phyloP scores from a whole-genome alignment of 371 early-diverging fungal genomes.

The Mucor racemosus region DNA sequence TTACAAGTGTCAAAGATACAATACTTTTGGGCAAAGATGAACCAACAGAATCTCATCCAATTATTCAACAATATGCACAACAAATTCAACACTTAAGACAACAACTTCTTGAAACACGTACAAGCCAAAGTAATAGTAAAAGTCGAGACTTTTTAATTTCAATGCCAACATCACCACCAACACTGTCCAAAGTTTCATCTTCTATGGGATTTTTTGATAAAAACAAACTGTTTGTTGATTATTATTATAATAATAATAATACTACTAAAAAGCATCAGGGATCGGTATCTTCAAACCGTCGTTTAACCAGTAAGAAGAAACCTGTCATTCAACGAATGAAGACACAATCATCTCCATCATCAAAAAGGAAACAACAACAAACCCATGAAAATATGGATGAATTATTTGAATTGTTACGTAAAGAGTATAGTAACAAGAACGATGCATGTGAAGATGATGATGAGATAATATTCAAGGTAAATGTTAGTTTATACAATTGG shows the following conservation, averaged over 20 bases:
- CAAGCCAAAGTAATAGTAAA: slow-evolving; percentile 10
- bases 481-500: neutral
- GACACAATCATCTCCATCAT: neutral
- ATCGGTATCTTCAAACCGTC: slow-evolving; percentile 14
- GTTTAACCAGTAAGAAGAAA: slow-evolving; percentile 6
- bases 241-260: too few relatives aligned
- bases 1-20: slow-evolving; percentile 54
- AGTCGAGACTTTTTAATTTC: neutral
- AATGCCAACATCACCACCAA: neutral
- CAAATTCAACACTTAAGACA: slow-evolving; percentile 44
- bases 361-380: slow-evolving; percentile 1
- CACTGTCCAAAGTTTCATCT: slow-evolving; percentile 5
- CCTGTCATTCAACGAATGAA: slow-evolving; percentile 17
- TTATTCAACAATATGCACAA: slow-evolving; percentile 45
- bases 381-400: slow-evolving; percentile 12
- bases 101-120: slow-evolving; percentile 41
- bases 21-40: slow-evolving; percentile 34
- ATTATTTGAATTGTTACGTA: slow-evolving; percentile 6
- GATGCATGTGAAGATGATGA: neutral
- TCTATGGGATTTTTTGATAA: slow-evolving; percentile 6
- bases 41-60: slow-evolving; percentile 39
- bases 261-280: neutral
- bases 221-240: neutral
- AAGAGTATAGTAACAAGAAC: slow-evolving; percentile 1
- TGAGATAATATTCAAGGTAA: neutral